phyloP scores from a whole-genome alignment of 78 protist species.

The slime mould (Dictyostelium discoideum) region dicty_2.7 NC_007089.4:3855001-3855500 shows the following conservation, averaged over 20 bases:
- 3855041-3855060: conserved; percentile 13
- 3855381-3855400: conserved; percentile 54
- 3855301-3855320: background rate
- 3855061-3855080: conserved; percentile 54
- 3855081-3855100: background rate
- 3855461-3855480: conserved; percentile 5
- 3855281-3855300: conserved; percentile 17
- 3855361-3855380: background rate
- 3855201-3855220: conserved; percentile 19
- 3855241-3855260: background rate
- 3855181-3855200: conserved; percentile 34
- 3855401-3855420: conserved; percentile 40
- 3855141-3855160: conserved; percentile 16
- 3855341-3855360: conserved; percentile 14
- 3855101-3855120: conserved; percentile 40
- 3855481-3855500: conserved; percentile 1
- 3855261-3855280: background rate
- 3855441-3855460: conserved; percentile 1
- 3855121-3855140: background rate
- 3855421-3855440: conserved; percentile 28
- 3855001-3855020: background rate
- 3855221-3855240: conserved; percentile 5
- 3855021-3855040: background rate
- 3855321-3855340: conserved; percentile 27
- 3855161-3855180: conserved; percentile 30